phyloP scores from a whole-genome alignment of 2,329 filamentous ascomycete genomes.

The Colletotrichum sp. region DNA sequence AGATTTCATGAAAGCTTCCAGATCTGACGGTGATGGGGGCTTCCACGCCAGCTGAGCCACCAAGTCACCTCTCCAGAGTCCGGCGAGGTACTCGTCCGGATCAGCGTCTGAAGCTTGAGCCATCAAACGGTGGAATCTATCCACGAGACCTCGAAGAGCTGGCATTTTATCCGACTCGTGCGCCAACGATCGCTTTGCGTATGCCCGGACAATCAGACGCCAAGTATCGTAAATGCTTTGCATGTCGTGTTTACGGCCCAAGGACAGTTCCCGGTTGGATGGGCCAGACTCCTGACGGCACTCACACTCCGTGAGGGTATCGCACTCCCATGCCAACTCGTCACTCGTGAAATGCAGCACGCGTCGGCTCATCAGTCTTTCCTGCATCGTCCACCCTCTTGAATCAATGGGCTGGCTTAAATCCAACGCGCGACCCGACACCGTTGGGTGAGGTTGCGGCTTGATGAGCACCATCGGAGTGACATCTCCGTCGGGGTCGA shows the following conservation, averaged over 20 bases:
- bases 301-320: neutral
- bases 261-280: neutral
- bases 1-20: neutral
- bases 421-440: neutral
- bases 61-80: neutral
- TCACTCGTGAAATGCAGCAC: neutral
- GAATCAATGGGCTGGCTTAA: neutral
- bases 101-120: fast-evolving
- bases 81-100: neutral
- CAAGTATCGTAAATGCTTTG: neutral
- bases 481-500: neutral
- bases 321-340: neutral
- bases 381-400: neutral
- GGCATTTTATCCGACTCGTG: neutral
- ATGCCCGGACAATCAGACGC: neutral
- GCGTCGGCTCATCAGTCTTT: neutral
- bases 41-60: neutral
- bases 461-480: neutral
- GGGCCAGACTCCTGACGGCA: neutral
- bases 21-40: neutral
- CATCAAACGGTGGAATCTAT: neutral
- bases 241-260: neutral
- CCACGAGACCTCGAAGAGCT: neutral
- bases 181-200: neutral
- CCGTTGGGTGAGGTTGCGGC: neutral